A percentile compares a stretch with the other conserved stretches of the same genome.
Evolutionary conservation across 1,284 basidiomycete species (phyloP).

Genomic region (Malassezia equina): DNA sequence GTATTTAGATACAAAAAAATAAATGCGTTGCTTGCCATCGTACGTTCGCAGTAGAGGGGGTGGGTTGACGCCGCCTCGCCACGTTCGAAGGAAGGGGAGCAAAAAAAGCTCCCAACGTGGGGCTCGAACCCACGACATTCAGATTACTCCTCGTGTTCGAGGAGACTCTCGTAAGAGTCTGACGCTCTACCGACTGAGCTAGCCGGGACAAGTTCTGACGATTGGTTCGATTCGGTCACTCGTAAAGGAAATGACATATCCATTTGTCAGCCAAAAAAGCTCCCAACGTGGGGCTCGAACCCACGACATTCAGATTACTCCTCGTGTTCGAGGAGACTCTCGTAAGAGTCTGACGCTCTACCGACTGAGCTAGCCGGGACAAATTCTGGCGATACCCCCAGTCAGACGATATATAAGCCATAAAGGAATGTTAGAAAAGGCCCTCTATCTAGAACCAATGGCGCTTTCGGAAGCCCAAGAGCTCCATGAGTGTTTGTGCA

Average conservation of each 20-base stretch:
- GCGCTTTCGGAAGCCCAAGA: conserved; percentile 35
- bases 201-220: conserved; percentile 33
- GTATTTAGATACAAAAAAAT: conserved; percentile 22
- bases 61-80: not conserved
- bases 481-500: conserved; percentile 41
- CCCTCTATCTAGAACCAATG: conserved; percentile 21
- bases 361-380: conserved; percentile 49
- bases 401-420: not conserved
- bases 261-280: not conserved
- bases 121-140: conserved; percentile 47
- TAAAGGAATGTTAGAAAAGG: too few relatives aligned
- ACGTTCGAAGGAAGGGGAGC: not conserved
- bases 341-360: conserved; percentile 49
- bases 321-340: conserved; percentile 16
- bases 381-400: not conserved
- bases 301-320: conserved; percentile 43
- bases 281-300: conserved; percentile 47
- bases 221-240: too few relatives aligned
- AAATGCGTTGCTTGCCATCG: not conserved
- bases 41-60: too few relatives aligned
- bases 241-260: not conserved
- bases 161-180: conserved; percentile 40
- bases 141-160: conserved; percentile 25
- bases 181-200: conserved; percentile 49
- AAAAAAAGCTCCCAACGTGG: conserved; percentile 43